Evolutionary conservation across 78 protist genomes (phyloP).

Genomic region (Chrysochromulina parva): DNA sequence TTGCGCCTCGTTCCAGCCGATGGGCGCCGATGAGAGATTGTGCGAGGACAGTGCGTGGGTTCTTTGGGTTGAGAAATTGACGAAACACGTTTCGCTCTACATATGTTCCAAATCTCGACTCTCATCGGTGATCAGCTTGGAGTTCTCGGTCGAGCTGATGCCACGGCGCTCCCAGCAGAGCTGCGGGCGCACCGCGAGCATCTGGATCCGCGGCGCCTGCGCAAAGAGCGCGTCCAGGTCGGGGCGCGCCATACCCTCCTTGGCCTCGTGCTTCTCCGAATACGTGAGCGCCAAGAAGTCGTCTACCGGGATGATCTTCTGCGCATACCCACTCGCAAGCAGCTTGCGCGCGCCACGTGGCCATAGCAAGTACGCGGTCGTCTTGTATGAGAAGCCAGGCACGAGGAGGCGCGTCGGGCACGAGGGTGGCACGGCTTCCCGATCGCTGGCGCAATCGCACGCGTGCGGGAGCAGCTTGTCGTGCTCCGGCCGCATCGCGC

Average conservation of each 20-base stretch:
- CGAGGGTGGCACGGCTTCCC: too few relatives aligned
- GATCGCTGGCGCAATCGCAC: too few relatives aligned
- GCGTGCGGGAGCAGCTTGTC: too few relatives aligned
- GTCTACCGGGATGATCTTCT: not conserved
- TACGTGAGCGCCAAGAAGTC: not conserved
- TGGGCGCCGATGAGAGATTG: too few relatives aligned
- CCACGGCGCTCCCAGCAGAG: not conserved
- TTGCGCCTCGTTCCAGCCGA: too few relatives aligned
- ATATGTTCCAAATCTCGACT: too few relatives aligned
- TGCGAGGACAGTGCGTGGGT: too few relatives aligned
- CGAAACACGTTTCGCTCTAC: too few relatives aligned
- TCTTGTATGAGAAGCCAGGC: conserved; percentile 3
- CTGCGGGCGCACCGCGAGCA: not conserved
- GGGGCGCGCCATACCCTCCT: not conserved
- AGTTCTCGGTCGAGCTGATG: not conserved
- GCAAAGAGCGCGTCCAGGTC: not conserved
- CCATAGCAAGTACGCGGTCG: not conserved
- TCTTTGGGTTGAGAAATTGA: too few relatives aligned
- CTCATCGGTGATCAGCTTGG: not conserved
- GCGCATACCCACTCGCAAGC: not conserved
- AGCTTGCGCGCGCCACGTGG: not conserved
- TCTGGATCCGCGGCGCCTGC: not conserved
- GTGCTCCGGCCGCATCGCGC: too few relatives aligned
- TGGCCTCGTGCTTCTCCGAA: not conserved
- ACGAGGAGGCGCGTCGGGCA: not conserved